Evolutionary conservation across 2,329 filamentous ascomycete genomes (phyloP).

Genomic region (Epichloe typhina): DNA sequence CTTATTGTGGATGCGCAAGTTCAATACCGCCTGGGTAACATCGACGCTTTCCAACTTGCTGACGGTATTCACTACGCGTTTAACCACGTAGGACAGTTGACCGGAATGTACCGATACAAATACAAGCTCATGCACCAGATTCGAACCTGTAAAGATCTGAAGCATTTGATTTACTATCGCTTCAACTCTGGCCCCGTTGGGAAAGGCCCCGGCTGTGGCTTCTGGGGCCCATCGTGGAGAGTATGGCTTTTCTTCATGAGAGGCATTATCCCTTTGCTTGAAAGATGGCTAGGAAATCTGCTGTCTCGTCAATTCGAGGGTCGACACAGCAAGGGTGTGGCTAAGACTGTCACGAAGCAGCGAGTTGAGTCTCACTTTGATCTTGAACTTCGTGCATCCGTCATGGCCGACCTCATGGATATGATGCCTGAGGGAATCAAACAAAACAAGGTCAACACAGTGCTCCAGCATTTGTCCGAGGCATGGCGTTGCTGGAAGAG

Average conservation of each 20-base stretch:
- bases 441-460: slow-evolving; percentile 97
- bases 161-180: slow-evolving; percentile 97
- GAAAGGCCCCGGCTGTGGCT: slow-evolving; percentile 94
- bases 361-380: slow-evolving; percentile 98
- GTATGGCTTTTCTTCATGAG: slow-evolving; percentile 99
- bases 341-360: slow-evolving; percentile 98
- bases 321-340: slow-evolving; percentile 95
- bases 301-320: slow-evolving; percentile 96
- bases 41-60: slow-evolving; percentile 95
- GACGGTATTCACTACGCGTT: slow-evolving; percentile 99
- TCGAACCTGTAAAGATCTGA: slow-evolving; percentile 94
- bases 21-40: slow-evolving; percentile 92
- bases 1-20: slow-evolving; percentile 97
- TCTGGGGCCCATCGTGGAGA: slow-evolving; percentile 97
- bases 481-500: slow-evolving; percentile 99
- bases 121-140: slow-evolving; percentile 99
- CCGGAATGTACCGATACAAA: slow-evolving; percentile 99
- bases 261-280: slow-evolving; percentile 89
- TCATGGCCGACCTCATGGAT: slow-evolving; percentile 98
- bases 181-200: slow-evolving; percentile 96
- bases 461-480: slow-evolving; percentile 92
- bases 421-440: slow-evolving; percentile 99
- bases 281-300: slow-evolving; percentile 94
- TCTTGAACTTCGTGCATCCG: slow-evolving; percentile 87
- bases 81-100: slow-evolving; percentile 96